Base-by-base conservation (phyloP, 2,329 filamentous ascomycete genomes). In the Aspergillus sp. region DNA sequence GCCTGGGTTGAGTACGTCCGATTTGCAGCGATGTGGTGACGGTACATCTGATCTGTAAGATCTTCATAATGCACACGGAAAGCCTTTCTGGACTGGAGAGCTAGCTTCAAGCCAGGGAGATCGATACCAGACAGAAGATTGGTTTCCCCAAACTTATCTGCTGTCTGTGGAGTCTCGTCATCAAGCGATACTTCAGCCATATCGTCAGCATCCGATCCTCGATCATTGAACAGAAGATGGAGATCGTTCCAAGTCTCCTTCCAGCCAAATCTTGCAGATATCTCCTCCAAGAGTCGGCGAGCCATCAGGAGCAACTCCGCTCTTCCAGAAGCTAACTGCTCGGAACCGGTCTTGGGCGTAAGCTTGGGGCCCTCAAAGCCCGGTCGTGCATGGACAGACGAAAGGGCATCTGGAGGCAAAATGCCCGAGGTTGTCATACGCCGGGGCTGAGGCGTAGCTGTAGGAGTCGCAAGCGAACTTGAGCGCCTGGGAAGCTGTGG, bases 251-350 rank as follows among this genome's bases (percentile, higher is more conserved):
- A 96, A 0, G 89, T 91, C 64, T 91, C 86, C 55, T 81, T 85
- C 93, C 92, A 97, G 3, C 86, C 87, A 21, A 86, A 81, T 60
- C 86, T 85, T 69, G 85, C 87, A 2, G 91, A 93, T 50, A 92
- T 78, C 52, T 88, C 84, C 68, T 94, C 89, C 0, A 98, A 80
- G 5, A 95, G 85, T 63, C 91, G 91, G 58, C 94, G 84, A 8
- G 92, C 93, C 43, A 97, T 79, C 58, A 91, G 80, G 62, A 92
- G 89, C 2, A 98, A 82, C 70, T 97, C 92, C 5, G 91, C 94
- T 69, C 94, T 85, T 62, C 88, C 87, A 48, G 91, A 91, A 38
- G 93, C 91, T 23, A 98, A 81, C 57, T 96, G 90, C 71, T 96
- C 90, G 0, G 93, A 80, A 0, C 94, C 92, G 13, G 80, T 80